phyloP scores from a whole-genome alignment of 2,329 filamentous ascomycete species.

The Calcarisporium arbuscula region DNA sequence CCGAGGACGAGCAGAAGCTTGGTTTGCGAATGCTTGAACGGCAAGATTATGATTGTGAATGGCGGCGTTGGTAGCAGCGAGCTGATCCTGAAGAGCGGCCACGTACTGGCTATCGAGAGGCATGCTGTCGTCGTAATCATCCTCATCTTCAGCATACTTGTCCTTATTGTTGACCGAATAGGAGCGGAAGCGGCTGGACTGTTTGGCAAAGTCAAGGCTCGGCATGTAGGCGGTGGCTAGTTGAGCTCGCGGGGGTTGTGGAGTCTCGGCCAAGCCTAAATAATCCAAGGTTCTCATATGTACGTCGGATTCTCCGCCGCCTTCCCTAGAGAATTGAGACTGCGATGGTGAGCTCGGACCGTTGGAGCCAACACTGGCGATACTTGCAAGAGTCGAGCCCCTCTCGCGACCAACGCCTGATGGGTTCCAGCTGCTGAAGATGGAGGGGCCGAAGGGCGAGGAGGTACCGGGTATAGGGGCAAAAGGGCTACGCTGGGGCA shows the following conservation, averaged over 20 bases:
- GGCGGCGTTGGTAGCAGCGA: slow-evolving; percentile 58
- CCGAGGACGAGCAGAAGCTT: slow-evolving; percentile 75
- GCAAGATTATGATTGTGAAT: slow-evolving; percentile 91
- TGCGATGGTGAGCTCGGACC: slow-evolving; percentile 81
- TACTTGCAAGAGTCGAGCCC: slow-evolving; percentile 75
- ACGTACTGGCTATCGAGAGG: slow-evolving; percentile 52
- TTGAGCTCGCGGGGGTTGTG: slow-evolving; percentile 70
- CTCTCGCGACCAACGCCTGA: slow-evolving; percentile 63
- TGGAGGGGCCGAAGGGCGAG: slow-evolving; percentile 78
- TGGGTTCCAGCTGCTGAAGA: slow-evolving; percentile 84
- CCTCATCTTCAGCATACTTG: slow-evolving; percentile 86
- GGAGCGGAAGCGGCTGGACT: slow-evolving; percentile 83
- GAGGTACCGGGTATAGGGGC: slow-evolving; percentile 46
- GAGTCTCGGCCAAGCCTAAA: slow-evolving; percentile 87
- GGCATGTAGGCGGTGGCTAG: slow-evolving; percentile 70
- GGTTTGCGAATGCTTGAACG: slow-evolving; percentile 84
- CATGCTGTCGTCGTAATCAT: slow-evolving; percentile 56
- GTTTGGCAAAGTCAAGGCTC: slow-evolving; percentile 68
- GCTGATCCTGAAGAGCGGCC: slow-evolving; percentile 54
- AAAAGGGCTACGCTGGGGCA: slow-evolving; percentile 80
- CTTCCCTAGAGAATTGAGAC: slow-evolving; percentile 80
- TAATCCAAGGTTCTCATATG: slow-evolving; percentile 90
- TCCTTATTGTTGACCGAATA: slow-evolving; percentile 99
- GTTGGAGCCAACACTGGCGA: slow-evolving; percentile 84
- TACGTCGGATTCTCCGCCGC: slow-evolving; percentile 78